Conservation (phyloP, 176 grass and related monocot species). For the Bromus sterilis region DNA sequence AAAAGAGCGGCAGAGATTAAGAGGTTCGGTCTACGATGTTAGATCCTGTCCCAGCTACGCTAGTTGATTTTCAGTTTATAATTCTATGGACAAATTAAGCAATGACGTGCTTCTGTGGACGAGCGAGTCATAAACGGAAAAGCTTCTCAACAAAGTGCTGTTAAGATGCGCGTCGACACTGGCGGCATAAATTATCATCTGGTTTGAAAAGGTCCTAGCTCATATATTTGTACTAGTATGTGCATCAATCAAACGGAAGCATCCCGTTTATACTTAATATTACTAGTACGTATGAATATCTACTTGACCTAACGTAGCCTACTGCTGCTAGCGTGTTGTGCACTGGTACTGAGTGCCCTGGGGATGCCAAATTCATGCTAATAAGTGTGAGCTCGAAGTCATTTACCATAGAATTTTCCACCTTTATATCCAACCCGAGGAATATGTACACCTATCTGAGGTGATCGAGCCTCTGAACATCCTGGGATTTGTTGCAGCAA, state of each 20-base stretch:
- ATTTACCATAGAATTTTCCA: background rate
- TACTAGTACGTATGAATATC: background rate
- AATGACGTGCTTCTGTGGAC: background rate
- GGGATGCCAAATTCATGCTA: background rate
- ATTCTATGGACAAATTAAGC: background rate
- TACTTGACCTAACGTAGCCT: background rate
- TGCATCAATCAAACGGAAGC: background rate
- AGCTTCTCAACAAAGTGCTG: too few species aligned
- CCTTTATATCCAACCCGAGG: background rate
- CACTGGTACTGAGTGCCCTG: background rate
- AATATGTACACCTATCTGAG: background rate
- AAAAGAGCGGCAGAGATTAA: background rate
- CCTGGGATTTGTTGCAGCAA: background rate
- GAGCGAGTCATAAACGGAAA: too few species aligned
- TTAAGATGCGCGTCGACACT: too few species aligned
- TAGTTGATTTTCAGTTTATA: background rate
- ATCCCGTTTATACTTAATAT: background rate
- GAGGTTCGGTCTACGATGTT: background rate
- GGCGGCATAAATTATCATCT: too few species aligned
- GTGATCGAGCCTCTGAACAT: background rate
- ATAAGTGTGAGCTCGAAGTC: background rate
- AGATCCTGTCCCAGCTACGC: background rate
- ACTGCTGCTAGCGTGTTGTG: background rate
- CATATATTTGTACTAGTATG: too few species aligned
- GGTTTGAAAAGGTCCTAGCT: too few species aligned